phyloP scores from a whole-genome alignment of 305 asterid species.

The Solanum hybrid region DNA sequence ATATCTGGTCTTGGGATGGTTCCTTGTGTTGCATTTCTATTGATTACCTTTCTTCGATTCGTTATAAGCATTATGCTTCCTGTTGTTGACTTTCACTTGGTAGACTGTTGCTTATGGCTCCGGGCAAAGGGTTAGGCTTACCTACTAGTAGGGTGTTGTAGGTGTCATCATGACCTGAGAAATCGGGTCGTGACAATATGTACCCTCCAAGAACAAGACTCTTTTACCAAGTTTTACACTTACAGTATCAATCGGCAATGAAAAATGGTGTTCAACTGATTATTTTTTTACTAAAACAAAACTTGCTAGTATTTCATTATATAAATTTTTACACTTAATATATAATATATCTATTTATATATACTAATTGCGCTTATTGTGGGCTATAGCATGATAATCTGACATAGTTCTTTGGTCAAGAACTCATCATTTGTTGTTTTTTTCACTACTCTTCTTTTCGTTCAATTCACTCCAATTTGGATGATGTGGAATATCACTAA shows the following conservation, averaged over 20 bases:
- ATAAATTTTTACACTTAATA: background rate
- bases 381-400: background rate
- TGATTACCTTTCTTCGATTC: background rate
- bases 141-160: background rate
- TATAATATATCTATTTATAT: background rate
- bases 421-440: background rate
- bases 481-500: background rate
- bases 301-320: background rate
- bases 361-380: background rate
- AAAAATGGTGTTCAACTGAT: background rate
- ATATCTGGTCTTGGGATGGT: background rate
- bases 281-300: background rate
- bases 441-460: background rate
- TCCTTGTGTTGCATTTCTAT: background rate
- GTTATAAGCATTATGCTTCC: background rate
- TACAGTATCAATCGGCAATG: background rate
- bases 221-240: background rate
- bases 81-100: background rate
- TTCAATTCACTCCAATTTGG: background rate
- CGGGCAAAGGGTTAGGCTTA: background rate
- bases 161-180: background rate
- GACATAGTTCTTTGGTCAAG: background rate
- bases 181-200: background rate
- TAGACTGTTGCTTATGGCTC: background rate
- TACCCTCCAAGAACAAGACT: background rate